A percentile compares a stretch with the other conserved stretches of the same genome.
Evolutionary conservation across 1,284 basidiomycete species (phyloP).

Genomic region (Cryptococcus depauperatus): DNA sequence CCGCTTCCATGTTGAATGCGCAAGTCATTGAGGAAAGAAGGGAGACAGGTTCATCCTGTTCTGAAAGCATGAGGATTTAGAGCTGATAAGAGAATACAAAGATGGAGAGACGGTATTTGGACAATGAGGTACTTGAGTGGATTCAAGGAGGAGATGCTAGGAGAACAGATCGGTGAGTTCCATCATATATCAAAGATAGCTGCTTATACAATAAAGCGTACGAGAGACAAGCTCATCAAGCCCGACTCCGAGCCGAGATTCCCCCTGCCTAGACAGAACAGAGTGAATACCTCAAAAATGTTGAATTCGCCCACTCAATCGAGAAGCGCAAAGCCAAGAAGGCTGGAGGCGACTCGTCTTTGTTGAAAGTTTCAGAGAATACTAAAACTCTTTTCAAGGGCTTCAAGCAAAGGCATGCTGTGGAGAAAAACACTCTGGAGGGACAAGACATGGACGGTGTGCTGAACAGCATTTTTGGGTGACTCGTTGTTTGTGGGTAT

Average conservation of each 20-base stretch:
- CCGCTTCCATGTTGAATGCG: conserved; percentile 93
- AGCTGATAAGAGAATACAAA: conserved; percentile 38
- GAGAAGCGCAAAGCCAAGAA: conserved; percentile 74
- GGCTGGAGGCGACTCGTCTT: conserved; percentile 23
- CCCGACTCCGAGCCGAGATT: conserved; percentile 75
- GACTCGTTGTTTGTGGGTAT: too few species aligned
- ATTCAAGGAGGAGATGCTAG: conserved; percentile 99
- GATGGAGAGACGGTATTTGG: conserved; percentile 97
- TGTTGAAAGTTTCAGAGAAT: conserved; percentile 41
- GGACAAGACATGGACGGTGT: conserved; percentile 39
- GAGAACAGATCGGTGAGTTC: conserved; percentile 88
- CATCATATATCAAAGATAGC: too few species aligned
- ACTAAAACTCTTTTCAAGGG: conserved; percentile 10
- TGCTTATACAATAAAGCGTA: too few species aligned
- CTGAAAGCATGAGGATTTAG: neutral
- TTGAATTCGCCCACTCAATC: conserved; percentile 85
- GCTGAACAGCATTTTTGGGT: conserved; percentile 40
- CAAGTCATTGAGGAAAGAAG: conserved; percentile 93
- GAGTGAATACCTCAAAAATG: conserved; percentile 85
- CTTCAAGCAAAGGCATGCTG: conserved; percentile 35
- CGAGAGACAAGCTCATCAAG: conserved; percentile 80
- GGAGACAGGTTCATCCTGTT: conserved; percentile 47
- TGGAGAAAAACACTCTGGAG: conserved; percentile 27
- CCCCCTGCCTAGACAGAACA: conserved; percentile 67
- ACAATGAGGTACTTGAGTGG: conserved; percentile 97